Evolutionary conservation across 352 stramenopile genomes (phyloP).

Genomic region (Elongisporangium anandrum): DNA sequence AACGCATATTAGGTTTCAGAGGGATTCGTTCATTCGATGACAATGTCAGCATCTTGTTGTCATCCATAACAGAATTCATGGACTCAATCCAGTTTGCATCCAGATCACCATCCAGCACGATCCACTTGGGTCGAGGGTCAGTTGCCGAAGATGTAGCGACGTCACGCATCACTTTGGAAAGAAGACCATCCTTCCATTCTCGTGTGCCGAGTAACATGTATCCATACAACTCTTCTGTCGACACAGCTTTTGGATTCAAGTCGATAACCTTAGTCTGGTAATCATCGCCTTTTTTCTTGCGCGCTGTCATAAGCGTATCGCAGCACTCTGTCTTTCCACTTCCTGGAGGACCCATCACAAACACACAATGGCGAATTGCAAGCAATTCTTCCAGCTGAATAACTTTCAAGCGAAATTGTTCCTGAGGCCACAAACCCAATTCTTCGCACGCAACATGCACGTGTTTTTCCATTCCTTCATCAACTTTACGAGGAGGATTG

Average conservation of each 20-base stretch:
- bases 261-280: slow-evolving; percentile 76
- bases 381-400: slow-evolving; percentile 95
- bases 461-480: slow-evolving; percentile 88
- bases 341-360: slow-evolving; percentile 92
- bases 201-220: slow-evolving; percentile 92
- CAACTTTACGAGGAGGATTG: slow-evolving; percentile 84
- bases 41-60: slow-evolving; percentile 87
- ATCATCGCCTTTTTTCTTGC: slow-evolving; percentile 67
- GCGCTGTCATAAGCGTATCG: slow-evolving; percentile 83
- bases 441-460: slow-evolving; percentile 89
- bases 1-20: slow-evolving; percentile 91
- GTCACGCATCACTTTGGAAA: slow-evolving; percentile 94
- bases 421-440: slow-evolving; percentile 87
- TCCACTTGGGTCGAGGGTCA: slow-evolving; percentile 89
- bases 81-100: slow-evolving; percentile 87
- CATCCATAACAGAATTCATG: slow-evolving; percentile 91
- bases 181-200: slow-evolving; percentile 95
- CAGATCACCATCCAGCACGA: slow-evolving; percentile 92
- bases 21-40: slow-evolving; percentile 96
- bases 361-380: slow-evolving; percentile 93
- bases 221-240: slow-evolving; percentile 95
- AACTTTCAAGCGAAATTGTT: slow-evolving; percentile 92
- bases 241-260: slow-evolving; percentile 95
- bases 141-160: slow-evolving; percentile 59
- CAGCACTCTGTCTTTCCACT: slow-evolving; percentile 94